Evolutionary conservation across 148 eudicot species (phyloP), one percentile per base, ranked within the genome.

Genomic region (Heliosperma pusillum): DNA sequence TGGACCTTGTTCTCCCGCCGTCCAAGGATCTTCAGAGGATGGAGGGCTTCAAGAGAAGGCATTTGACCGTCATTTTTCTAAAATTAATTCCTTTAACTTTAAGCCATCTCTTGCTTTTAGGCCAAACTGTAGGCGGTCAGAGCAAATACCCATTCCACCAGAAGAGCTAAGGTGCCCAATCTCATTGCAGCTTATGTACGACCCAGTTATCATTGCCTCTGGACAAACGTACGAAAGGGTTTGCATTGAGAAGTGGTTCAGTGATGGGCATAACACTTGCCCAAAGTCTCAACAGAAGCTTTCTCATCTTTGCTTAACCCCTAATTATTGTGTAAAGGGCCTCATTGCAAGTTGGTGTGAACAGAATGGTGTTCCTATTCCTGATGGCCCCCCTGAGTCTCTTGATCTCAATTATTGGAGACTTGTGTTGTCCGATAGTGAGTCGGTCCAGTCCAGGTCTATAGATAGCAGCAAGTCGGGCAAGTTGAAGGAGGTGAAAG

Each of bases 341-440:
- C 89, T 95, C 19, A 93, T 92, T 78, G 87, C 92, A 76, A 92
- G 93, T 71, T 95, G 98, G 98, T 95, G 98, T 78, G 98, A 95
- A 75, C 98, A 95, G 74, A 88, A 92, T 70, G 91, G 92, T 29
- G 77, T 92, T 80, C 83, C 78, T 66, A 61, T 89, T 75, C 97
- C 98, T 30, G 92, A 88, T 76, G 90, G 85, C 1, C 97, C 98
- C 36, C 98, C 98, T 0, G 96, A 92, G 68, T 92, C 97, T 66
- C 98, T 95, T 73, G 98, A 95, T 86, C 87, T 92, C 40, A 95
- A 95, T 77, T 95, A 90, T 75, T 95, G 98, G 98, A 88, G 97
- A 80, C 92, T 95, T 69, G 91, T 84, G 1, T 79, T 92, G 78
- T 90, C 93, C 10, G 97, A 91, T 74, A 87, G 81, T 53, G 97